Base-by-base conservation (phyloP, 2,329 filamentous ascomycete species). In the Clonostachys solani region DNA sequence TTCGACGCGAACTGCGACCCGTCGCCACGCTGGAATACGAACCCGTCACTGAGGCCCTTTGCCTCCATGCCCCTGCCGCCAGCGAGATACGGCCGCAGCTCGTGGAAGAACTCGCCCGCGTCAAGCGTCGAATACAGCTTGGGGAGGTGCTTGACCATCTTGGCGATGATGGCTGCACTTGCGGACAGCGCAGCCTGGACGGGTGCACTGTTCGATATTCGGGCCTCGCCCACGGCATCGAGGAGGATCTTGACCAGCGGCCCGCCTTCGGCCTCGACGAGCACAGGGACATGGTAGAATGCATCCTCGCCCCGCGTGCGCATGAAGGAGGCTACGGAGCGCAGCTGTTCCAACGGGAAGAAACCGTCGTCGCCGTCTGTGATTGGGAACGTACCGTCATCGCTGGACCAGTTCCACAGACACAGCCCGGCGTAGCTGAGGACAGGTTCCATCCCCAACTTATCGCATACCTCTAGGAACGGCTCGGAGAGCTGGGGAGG, bases 401-500 rank as follows among this genome's bases (percentile, higher is more conserved):
- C 36, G 36, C 15, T 18, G 12, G 29, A 36, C 53, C 52, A 55
- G 19, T 55, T 55, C 53, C 53, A 55, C 6, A 54, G 18, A 38
- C 52, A 52, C 10, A 55, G 43, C 16, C 50, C 50, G 6, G 50
- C 52, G 40, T 55, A 55, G 43, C 51, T 54, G 13, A 54, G 47
- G 7, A 55, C 49, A 7, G 49, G 52, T 42, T 47, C 33, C 44
- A 49, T 47, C 6, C 48, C 52, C 2, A 56, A 15, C 8, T 42
- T 36, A n/a, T 53, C 45, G 47, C 54, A 56, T 15, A 54, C 50
- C 13, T 43, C 33, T 13, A 54, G 47, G 42, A 53, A 56, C 15
- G 54, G 54, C 44, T 53, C 52, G 6, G 47, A 23, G 12, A 56
- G 49, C 46, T 54, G 52, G 15, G 50, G 50, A 18, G 54, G 54